Evolutionary conservation across 441 rosid species (phyloP), one percentile per base, ranked within the genome.

Genomic region (Populus hybrid): DNA sequence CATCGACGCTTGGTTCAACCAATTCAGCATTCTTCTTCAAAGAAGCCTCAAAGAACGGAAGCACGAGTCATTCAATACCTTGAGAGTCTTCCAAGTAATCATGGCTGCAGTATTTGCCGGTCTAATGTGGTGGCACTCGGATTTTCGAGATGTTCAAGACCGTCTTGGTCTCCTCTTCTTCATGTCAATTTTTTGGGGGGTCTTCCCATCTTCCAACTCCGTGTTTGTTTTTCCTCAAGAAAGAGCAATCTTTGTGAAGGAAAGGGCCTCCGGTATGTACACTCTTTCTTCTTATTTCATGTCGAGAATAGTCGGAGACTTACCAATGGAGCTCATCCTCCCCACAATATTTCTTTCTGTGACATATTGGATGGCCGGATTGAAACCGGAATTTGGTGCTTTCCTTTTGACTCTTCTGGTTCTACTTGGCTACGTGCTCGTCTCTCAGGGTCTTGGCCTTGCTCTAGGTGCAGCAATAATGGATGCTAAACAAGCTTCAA

Each of bases 121-220:
- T 32, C 73, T 89, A 18, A 93, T 95, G 95, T 95, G 97, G 97
- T 95, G 99, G 99, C 99, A 88, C 75, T 95, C 97, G 0, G 93
- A 92, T 83, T 86, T 76, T 70, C 81, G 73, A 0, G 87, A 89
- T 32, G 79, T 87, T 71, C 95, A 92, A 80, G 99, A 95, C 67
- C 93, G 97, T 36, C 79, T 93, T 6, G 99, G 99, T 23, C 90
- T 95, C 76, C 92, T 95, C 61, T 95, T 90, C 86, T 95, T 88
- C 87, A 86, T 90, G 30, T 86, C 95, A 8, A 91, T 95, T 81
- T 95, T 95, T 40, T 95, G 99, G 99, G 99, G 99, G 0, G 99
- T 95, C 42, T 81, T 93, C 83, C 99, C 99, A 1, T 93, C 99
- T 21, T 92, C 92, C 73, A 95, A 88, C 64, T 84, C 98, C 0